Percentiles rank a stretch among this genome's conserved stretches.
phyloP scores from a whole-genome alignment of 352 stramenopile genomes.

The Globisporangium heterothallicum region DNA sequence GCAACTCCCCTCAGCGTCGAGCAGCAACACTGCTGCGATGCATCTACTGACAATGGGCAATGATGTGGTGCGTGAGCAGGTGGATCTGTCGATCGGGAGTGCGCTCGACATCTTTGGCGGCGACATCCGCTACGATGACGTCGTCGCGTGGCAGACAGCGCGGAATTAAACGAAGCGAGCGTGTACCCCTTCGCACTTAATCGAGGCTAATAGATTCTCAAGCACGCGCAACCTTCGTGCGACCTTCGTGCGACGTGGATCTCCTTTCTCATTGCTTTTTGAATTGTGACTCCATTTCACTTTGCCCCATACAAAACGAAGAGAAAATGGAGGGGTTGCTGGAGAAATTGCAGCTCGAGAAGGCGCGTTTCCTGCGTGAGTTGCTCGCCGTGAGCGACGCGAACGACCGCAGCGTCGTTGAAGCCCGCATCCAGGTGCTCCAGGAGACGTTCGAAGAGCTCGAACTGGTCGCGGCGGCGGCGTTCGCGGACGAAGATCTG shows the following conservation, averaged over 20 bases:
- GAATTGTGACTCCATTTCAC: too few relatives aligned
- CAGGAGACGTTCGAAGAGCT: slow-evolving; percentile 44
- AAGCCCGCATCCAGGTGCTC: slow-evolving; percentile 24
- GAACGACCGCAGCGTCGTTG: slow-evolving; percentile 14
- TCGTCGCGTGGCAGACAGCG: slow-evolving; percentile 87
- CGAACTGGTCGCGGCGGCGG: slow-evolving; percentile 42
- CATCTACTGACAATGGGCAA: too few relatives aligned
- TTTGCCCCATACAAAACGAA: neutral
- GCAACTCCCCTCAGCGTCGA: neutral
- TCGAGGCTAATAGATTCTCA: too few relatives aligned
- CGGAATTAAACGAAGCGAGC: slow-evolving; percentile 1
- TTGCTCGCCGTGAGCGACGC: slow-evolving; percentile 17
- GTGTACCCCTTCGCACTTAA: neutral
- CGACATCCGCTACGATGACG: slow-evolving; percentile 90
- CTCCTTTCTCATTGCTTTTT: neutral
- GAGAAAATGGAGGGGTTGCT: slow-evolving; percentile 45
- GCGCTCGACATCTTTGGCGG: slow-evolving; percentile 97
- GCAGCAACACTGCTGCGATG: too few relatives aligned
- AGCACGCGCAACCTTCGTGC: too few relatives aligned
- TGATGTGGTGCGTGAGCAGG: slow-evolving; percentile 22
- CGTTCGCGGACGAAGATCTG: slow-evolving; percentile 1
- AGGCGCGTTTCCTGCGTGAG: slow-evolving; percentile 29
- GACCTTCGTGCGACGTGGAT: neutral
- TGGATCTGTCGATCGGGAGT: slow-evolving; percentile 98
- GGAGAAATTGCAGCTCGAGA: slow-evolving; percentile 34